phyloP scores from a whole-genome alignment of 2,329 filamentous ascomycete species.

The Microascus cirrosus region DNA sequence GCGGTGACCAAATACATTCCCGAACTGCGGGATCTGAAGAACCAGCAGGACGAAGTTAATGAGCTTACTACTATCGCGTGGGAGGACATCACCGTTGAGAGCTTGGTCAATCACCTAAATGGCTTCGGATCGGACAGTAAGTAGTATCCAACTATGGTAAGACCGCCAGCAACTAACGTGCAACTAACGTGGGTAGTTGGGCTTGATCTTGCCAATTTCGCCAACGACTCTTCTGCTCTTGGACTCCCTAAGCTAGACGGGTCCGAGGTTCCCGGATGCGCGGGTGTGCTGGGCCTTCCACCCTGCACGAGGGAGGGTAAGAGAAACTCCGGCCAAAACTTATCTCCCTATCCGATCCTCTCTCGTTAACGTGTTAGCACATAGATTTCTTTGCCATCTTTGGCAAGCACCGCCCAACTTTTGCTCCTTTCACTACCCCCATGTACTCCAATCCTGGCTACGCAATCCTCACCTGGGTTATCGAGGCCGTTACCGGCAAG shows the following conservation, averaged over 20 bases:
- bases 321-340: too few relatives aligned
- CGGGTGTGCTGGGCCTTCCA: not conserved
- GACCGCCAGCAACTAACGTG: not conserved
- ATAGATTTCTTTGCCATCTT: conserved; percentile 15
- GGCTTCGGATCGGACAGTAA: conserved; percentile 11
- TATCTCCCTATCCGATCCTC: not conserved
- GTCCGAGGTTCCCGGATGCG: not conserved
- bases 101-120: conserved; percentile 19
- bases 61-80: conserved; percentile 13
- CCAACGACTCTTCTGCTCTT: not conserved
- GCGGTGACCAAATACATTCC: conserved; percentile 34
- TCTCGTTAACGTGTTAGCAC: not conserved
- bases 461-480: conserved; percentile 28
- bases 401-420: conserved; percentile 20
- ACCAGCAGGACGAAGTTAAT: conserved; percentile 15
- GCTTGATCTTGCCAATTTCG: not conserved
- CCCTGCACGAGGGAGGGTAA: conserved; percentile 3
- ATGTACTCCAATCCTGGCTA: conserved; percentile 38
- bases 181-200: not conserved
- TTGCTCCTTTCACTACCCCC: conserved; percentile 29
- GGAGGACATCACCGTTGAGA: conserved; percentile 21
- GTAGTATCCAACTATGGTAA: too few relatives aligned
- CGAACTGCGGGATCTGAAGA: conserved; percentile 15
- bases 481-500: conserved; percentile 30
- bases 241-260: not conserved